These are phyloP conservation scores for Plasmodium vinckei DNA, from an alignment of 169 alveolate species.

Conservation along the genomic window DNA sequence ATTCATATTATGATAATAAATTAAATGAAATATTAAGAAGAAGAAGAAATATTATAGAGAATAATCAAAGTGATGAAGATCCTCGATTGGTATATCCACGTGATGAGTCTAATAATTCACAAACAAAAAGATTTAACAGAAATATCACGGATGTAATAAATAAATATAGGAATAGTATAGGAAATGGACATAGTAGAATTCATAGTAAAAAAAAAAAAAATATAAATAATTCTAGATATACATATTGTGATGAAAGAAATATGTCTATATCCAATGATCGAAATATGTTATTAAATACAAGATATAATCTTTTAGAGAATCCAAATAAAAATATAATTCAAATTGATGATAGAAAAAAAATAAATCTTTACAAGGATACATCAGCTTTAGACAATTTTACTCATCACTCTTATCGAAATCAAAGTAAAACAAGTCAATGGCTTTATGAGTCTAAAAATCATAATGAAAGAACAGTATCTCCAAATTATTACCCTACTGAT, in stretches of 20 bases:
- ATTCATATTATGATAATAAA: not conserved
- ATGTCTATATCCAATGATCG: not conserved
- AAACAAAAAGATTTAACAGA: constrained; percentile 20
- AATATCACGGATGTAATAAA: constrained; percentile 25
- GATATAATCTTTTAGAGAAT: not conserved
- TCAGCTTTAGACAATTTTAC: not conserved
- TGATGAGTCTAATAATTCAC: not conserved
- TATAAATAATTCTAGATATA: not conserved
- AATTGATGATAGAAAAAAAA: not conserved
- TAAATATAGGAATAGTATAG: constrained; percentile 28
- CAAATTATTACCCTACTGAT: too few species aligned
- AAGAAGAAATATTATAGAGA: not conserved
- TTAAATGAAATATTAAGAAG: not conserved
- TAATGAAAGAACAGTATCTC: too few species aligned
- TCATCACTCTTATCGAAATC: too few species aligned
- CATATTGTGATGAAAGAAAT: constrained; percentile 12
- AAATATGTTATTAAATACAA: not conserved
- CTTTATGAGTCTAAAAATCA: too few species aligned
- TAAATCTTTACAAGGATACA: not conserved
- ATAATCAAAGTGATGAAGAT: not conserved
- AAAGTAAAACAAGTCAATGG: too few species aligned
- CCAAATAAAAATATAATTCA: not conserved
- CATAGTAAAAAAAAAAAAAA: too few species aligned
- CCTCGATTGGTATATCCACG: constrained; percentile 3
- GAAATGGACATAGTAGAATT: too few species aligned